A percentile compares a stretch with the other conserved stretches of the same genome.
These are phyloP conservation scores for Populus nigra DNA, from an alignment of 345 rosid genomes.

Conservation along the genomic window DNA sequence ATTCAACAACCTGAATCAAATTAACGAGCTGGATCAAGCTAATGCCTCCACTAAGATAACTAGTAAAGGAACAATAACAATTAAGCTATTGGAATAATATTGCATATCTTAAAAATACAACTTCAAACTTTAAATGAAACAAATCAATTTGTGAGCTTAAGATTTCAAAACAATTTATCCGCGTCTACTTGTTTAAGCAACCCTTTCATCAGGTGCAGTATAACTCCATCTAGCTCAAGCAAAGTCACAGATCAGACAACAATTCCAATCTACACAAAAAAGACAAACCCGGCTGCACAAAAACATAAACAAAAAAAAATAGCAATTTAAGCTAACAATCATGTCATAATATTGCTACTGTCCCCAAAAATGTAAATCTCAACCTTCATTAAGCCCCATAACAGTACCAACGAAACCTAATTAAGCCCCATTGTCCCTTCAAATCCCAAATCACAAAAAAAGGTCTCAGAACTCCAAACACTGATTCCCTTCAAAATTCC, in stretches of 20 bases:
- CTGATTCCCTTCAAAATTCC: neutral
- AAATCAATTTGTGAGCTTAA: neutral
- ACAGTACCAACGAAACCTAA: neutral
- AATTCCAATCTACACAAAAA: neutral
- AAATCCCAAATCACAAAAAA: slow-evolving; percentile 7
- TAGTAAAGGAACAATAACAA: neutral
- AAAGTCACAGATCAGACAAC: neutral
- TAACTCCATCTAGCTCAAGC: slow-evolving; percentile 5
- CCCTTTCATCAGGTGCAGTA: neutral
- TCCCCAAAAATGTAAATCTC: neutral
- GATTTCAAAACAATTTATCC: neutral
- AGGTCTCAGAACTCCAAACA: neutral
- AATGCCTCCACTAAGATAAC: neutral
- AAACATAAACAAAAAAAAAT: neutral
- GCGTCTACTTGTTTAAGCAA: neutral
- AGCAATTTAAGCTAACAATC: neutral
- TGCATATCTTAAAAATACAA: neutral
- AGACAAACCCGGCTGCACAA: neutral
- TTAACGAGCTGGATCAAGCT: neutral
- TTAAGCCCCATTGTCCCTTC: neutral
- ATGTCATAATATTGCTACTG: neutral
- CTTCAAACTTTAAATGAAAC: neutral
- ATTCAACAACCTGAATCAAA: neutral
- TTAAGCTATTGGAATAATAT: neutral
- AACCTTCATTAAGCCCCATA: neutral